These are phyloP conservation scores for Hydrangea macrophylla DNA, from an alignment of 148 eudicot genomes.

Conservation along the genomic window DNA sequence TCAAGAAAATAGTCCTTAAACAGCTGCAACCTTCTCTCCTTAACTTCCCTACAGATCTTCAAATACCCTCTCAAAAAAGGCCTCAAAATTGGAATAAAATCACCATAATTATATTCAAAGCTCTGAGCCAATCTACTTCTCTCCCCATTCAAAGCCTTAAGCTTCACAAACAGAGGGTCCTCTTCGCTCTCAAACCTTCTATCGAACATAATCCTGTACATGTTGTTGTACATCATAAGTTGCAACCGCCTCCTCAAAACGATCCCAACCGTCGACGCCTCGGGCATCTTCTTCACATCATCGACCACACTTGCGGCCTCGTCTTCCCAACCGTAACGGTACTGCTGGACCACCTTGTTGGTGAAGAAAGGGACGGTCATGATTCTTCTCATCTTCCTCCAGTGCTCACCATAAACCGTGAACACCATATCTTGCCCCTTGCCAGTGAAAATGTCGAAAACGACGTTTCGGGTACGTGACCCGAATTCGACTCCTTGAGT, in stretches of 20 bases:
- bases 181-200: constrained; percentile 61
- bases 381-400: constrained; percentile 78
- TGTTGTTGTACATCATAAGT: constrained; percentile 74
- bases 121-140: constrained; percentile 77
- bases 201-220: constrained; percentile 73
- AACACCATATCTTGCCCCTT: constrained; percentile 82
- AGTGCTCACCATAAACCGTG: constrained; percentile 76
- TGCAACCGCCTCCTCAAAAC: constrained; percentile 56
- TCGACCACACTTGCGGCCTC: constrained; percentile 57
- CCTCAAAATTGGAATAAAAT: constrained; percentile 70
- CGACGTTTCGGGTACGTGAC: constrained; percentile 66
- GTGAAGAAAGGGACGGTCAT: constrained; percentile 84
- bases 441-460: constrained; percentile 72
- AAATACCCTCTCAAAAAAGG: constrained; percentile 69
- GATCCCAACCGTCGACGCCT: constrained; percentile 43
- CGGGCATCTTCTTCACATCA: constrained; percentile 55
- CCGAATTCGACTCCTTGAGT: constrained; percentile 80
- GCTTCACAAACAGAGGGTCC: constrained; percentile 54
- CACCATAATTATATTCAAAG: constrained; percentile 77
- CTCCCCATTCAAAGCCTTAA: constrained; percentile 67
- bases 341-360: constrained; percentile 71
- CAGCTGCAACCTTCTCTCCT: constrained; percentile 60
- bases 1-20: constrained; percentile 70
- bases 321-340: constrained; percentile 60
- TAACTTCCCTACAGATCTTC: constrained; percentile 55